Evolutionary conservation across 2,329 filamentous ascomycete genomes (phyloP).

Genomic region (Bipolaris bicolor): DNA sequence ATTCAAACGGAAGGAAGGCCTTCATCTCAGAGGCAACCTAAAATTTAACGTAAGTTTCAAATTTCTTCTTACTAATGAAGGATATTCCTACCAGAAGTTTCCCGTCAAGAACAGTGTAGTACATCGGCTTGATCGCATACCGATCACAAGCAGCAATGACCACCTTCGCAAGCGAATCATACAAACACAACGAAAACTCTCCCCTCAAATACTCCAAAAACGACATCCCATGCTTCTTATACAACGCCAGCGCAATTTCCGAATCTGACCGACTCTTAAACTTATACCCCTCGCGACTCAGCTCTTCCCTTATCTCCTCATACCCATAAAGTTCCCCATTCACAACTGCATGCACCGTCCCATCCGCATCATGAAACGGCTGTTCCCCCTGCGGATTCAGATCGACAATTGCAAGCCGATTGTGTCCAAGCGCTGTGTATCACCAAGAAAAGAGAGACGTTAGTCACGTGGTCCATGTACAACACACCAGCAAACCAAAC

Average conservation of each 20-base stretch:
- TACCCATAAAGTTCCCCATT: slow-evolving; percentile 67
- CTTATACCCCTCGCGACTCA: slow-evolving; percentile 46
- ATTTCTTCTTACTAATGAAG: neutral
- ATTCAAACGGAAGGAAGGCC: slow-evolving; percentile 58
- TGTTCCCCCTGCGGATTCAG: slow-evolving; percentile 30
- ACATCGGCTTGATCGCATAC: slow-evolving; percentile 64
- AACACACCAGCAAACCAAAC: neutral
- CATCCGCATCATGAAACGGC: slow-evolving; percentile 30
- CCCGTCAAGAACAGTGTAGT: slow-evolving; percentile 54
- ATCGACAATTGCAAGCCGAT: slow-evolving; percentile 36
- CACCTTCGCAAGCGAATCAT: slow-evolving; percentile 50
- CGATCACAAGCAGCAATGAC: slow-evolving; percentile 61
- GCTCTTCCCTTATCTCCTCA: slow-evolving; percentile 52
- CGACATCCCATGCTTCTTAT: slow-evolving; percentile 51
- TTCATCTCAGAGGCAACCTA: slow-evolving; percentile 55
- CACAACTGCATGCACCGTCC: slow-evolving; percentile 60
- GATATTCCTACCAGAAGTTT: slow-evolving; percentile 47
- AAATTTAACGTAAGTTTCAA: neutral
- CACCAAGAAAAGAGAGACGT: neutral
- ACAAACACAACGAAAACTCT: slow-evolving; percentile 62
- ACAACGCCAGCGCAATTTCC: slow-evolving; percentile 61
- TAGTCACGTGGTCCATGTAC: slow-evolving; percentile 14
- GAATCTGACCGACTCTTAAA: slow-evolving; percentile 59
- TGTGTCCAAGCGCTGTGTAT: slow-evolving; percentile 31
- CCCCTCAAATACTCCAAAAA: slow-evolving; percentile 58